Conservation (phyloP, 805 yeast species). For the Metschnikowia lachancei region DNA sequence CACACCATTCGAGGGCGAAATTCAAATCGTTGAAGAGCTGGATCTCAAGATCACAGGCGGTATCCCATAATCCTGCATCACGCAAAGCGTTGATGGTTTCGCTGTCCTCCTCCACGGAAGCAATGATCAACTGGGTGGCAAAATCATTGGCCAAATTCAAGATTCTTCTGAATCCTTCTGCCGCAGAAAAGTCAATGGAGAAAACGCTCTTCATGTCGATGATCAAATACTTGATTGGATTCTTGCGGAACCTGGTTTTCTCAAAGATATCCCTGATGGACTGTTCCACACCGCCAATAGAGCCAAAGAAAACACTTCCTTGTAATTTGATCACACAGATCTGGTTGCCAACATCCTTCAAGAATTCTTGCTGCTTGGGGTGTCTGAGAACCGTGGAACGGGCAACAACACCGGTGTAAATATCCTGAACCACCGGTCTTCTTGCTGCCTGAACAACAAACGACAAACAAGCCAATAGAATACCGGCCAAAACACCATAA, state of each 20-base stretch:
- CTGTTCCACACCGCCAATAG: conserved; percentile 87
- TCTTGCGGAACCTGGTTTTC: conserved; percentile 43
- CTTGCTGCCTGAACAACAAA: conserved; percentile 91
- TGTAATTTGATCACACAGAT: conserved; percentile 82
- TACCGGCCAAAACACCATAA: conserved; percentile 86
- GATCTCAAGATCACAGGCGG: conserved; percentile 37
- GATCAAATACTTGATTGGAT: conserved; percentile 75
- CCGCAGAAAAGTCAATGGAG: conserved; percentile 88
- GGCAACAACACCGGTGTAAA: conserved; percentile 84
- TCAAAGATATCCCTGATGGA: conserved; percentile 67
- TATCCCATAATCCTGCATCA: conserved; percentile 78
- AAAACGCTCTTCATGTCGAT: conserved; percentile 81
- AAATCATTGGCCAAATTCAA: conserved; percentile 71
- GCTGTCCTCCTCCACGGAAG: conserved; percentile 70
- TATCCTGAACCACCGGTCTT: conserved; percentile 74
- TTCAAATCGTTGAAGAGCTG: conserved; percentile 77
- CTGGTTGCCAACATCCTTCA: conserved; percentile 84
- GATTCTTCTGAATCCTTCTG: conserved; percentile 89
- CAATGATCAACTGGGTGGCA: conserved; percentile 67
- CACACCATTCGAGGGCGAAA: conserved; percentile 94
- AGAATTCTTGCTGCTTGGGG: conserved; percentile 80
- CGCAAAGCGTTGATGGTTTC: conserved; percentile 66
- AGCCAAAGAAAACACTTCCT: conserved; percentile 91
- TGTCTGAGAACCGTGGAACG: conserved; percentile 91
- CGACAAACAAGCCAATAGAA: conserved; percentile 87